Conservation (phyloP, 441 rosid genomes). For the Adansonia grandidieri region DNA sequence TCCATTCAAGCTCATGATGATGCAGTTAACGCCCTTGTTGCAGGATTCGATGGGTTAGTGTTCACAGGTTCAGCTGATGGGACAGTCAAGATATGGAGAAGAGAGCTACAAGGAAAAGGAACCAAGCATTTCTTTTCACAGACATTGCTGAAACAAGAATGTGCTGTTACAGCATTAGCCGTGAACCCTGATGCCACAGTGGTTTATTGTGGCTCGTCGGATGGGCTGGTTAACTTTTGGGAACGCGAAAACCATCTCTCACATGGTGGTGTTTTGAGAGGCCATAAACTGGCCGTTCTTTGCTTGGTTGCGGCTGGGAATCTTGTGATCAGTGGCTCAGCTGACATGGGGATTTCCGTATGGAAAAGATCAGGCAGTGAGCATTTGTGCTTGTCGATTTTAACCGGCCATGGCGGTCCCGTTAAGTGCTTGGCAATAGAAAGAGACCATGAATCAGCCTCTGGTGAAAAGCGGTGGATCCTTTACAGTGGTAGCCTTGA, state of each 20-base stretch:
- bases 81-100: constrained; percentile 81
- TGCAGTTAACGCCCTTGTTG: constrained; percentile 70
- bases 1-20: constrained; percentile 79
- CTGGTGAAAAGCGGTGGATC: constrained; percentile 60
- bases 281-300: constrained; percentile 78
- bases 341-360: constrained; percentile 80
- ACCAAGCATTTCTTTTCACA: constrained; percentile 88
- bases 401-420: constrained; percentile 80
- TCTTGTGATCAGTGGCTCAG: constrained; percentile 78
- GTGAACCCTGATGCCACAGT: constrained; percentile 57
- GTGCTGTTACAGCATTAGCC: constrained; percentile 75
- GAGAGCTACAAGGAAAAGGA: constrained; percentile 83
- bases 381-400: constrained; percentile 65
- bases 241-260: constrained; percentile 56
- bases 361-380: constrained; percentile 64
- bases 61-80: constrained; percentile 95
- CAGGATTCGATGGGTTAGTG: constrained; percentile 78
- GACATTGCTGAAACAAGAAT: constrained; percentile 76
- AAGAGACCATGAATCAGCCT: constrained; percentile 50
- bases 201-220: constrained; percentile 84
- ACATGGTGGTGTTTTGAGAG: constrained; percentile 71
- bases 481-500: constrained; percentile 92
- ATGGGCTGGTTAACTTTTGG: constrained; percentile 87
- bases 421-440: constrained; percentile 87
- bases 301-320: constrained; percentile 72